Conservation (phyloP, 192 early-diverging fungal genomes). For the Coemansia sp. region DNA sequence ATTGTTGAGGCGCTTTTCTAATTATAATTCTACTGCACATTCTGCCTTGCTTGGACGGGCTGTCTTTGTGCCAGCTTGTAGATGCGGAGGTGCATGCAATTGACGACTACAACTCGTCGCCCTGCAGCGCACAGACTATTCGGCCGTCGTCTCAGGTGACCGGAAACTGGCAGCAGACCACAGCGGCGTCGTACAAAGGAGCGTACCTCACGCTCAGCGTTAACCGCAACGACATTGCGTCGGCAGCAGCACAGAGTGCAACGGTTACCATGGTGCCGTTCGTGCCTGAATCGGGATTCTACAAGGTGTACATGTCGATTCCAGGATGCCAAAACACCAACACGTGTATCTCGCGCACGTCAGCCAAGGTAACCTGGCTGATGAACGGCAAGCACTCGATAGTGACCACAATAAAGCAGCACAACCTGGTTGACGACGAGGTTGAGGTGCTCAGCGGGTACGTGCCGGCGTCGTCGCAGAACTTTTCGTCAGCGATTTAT, state of each 20-base stretch:
- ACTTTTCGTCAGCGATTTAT: constrained; percentile 56
- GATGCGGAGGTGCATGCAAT: constrained; percentile 38
- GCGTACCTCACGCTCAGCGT: constrained; percentile 37
- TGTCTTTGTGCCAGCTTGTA: constrained; percentile 16
- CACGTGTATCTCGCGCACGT: constrained; percentile 41
- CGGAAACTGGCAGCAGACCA: constrained; percentile 38
- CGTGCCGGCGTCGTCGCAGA: constrained; percentile 45
- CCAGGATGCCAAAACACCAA: constrained; percentile 62
- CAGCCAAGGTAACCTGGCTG: constrained; percentile 26
- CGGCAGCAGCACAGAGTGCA: constrained; percentile 18
- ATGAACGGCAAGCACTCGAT: constrained; percentile 23
- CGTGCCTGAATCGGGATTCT: constrained; percentile 63
- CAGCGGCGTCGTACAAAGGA: constrained; percentile 36
- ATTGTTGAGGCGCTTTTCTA: constrained; percentile 2
- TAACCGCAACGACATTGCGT: constrained; percentile 21
- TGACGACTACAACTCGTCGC: constrained; percentile 40
- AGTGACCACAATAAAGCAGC: constrained; percentile 48
- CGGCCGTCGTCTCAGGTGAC: constrained; percentile 20
- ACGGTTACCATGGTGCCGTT: constrained; percentile 48
- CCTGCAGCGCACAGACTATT: constrained; percentile 28
- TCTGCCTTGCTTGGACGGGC: neutral
- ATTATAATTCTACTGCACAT: constrained; percentile 15
- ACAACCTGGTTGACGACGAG: constrained; percentile 43
- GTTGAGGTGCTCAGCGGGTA: constrained; percentile 56
- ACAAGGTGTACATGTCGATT: constrained; percentile 57